Conservation (phyloP, 768 basidiomycete species). For the Amanita thiersii region DNA sequence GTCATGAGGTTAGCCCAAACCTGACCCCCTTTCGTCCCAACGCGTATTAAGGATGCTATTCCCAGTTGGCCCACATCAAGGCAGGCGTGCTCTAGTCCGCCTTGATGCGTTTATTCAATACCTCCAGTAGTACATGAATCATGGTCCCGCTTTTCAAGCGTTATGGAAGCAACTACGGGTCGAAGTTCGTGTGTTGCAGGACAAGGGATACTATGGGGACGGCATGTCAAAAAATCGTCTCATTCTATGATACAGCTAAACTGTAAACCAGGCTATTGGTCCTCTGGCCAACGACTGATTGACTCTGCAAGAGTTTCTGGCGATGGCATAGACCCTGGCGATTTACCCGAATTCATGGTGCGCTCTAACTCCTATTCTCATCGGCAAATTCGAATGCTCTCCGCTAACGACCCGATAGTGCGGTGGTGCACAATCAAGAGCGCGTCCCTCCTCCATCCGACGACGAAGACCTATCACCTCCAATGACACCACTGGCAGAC, state of each 20-base stretch:
- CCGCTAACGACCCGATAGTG: slow-evolving; percentile 35
- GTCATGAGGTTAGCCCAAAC: slow-evolving; percentile 61
- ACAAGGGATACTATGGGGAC: slow-evolving; percentile 75
- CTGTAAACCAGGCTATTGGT: slow-evolving; percentile 62
- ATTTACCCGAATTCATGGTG: slow-evolving; percentile 76
- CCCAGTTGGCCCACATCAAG: slow-evolving; percentile 77
- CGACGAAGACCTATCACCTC: slow-evolving; percentile 26
- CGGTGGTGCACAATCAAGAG: slow-evolving; percentile 66
- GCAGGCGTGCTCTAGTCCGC: slow-evolving; percentile 22
- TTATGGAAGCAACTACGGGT: slow-evolving; percentile 59
- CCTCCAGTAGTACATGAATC: slow-evolving; percentile 65
- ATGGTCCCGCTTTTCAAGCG: slow-evolving; percentile 67
- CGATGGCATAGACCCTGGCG: slow-evolving; percentile 42
- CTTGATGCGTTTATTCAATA: neutral
- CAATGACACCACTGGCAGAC: slow-evolving; percentile 48
- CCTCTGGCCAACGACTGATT: slow-evolving; percentile 59
- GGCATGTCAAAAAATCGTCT: slow-evolving; percentile 30
- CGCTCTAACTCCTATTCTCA: no score
- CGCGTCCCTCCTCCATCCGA: slow-evolving; percentile 43
- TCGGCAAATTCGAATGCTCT: neutral
- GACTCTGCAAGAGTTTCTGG: slow-evolving; percentile 53
- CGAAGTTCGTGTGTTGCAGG: slow-evolving; percentile 66
- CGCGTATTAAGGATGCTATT: slow-evolving; percentile 10
- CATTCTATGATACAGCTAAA: neutral
- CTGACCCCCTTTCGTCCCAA: slow-evolving; percentile 1